A percentile compares a stretch with the other conserved stretches of the same genome.
Conservation (phyloP, 2,329 filamentous ascomycete genomes). For the Plectosphaerella plurivora region DNA sequence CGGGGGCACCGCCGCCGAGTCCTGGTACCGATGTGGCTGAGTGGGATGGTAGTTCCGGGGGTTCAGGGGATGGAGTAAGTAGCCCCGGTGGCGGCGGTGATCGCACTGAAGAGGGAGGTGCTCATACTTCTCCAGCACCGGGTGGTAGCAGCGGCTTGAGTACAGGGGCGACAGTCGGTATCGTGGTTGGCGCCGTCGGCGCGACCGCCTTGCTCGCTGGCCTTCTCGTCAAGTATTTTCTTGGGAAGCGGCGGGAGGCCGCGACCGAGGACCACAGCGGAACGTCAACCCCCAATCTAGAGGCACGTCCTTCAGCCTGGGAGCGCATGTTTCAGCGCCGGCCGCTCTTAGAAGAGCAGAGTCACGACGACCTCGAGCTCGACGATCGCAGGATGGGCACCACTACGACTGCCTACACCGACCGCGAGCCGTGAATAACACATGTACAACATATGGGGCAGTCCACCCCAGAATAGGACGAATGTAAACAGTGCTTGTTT, state of each 20-base stretch:
- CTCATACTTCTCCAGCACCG: no score
- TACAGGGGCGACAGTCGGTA: not conserved
- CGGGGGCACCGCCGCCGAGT: constrained; percentile 56
- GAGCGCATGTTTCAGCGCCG: constrained; percentile 1
- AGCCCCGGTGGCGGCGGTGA: no score
- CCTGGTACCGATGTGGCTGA: constrained; percentile 34
- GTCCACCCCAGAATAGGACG: no score
- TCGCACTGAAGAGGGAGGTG: no score
- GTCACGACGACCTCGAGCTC: not conserved
- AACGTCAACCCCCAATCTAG: not conserved
- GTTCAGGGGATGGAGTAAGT: no score
- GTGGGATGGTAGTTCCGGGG: no score
- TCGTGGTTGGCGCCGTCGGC: not conserved
- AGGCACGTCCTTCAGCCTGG: not conserved
- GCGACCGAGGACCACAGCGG: not conserved
- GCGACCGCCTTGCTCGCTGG: not conserved
- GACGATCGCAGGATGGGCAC: not conserved
- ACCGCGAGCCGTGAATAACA: not conserved
- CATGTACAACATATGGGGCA: not conserved
- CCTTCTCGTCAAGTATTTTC: not conserved
- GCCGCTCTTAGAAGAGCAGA: not conserved
- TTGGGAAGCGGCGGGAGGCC: not conserved
- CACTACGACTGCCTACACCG: not conserved
- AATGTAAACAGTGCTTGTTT: no score
- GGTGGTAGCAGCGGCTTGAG: not conserved